phyloP scores from a whole-genome alignment of 495 filamentous ascomycete species.

The Aspergillus coremiiformis region DNA sequence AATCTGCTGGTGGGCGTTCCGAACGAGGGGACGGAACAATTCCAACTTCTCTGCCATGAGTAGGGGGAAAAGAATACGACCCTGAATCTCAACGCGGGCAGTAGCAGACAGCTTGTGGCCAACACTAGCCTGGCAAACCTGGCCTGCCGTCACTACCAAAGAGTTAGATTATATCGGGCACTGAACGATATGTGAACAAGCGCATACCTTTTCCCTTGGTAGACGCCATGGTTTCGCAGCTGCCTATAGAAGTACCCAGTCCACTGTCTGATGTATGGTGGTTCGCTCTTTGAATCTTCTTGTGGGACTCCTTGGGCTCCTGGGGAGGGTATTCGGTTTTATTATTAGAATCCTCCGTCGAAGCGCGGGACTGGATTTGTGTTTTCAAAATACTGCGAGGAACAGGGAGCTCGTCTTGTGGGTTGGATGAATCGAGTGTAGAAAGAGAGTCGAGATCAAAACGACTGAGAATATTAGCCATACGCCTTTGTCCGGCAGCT shows the following conservation, averaged over 20 bases:
- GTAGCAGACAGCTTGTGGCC: conserved; percentile 41
- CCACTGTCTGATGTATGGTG: conserved; percentile 46
- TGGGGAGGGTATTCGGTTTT: conserved; percentile 3
- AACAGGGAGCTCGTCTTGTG: conserved; percentile 28
- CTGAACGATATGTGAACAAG: conserved; percentile 1
- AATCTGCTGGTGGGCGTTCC: conserved; percentile 68
- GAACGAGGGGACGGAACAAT: conserved; percentile 70
- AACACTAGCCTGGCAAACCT: conserved; percentile 14
- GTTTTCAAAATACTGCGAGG: conserved; percentile 12
- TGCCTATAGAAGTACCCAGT: conserved; percentile 49
- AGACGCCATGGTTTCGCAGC: conserved; percentile 19
- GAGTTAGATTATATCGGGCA: background rate
- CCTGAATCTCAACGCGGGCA: conserved; percentile 50
- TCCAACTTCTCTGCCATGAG: conserved; percentile 51
- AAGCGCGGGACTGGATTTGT: conserved; percentile 13
- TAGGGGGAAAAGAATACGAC: conserved; percentile 50
- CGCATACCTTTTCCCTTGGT: conserved; percentile 12
- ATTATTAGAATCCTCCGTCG: conserved; percentile 12
- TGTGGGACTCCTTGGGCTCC: conserved; percentile 1
- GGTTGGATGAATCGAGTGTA: conserved; percentile 20
- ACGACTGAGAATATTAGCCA: conserved; percentile 37
- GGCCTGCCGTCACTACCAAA: conserved; percentile 19
- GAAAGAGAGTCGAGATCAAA: conserved; percentile 35
- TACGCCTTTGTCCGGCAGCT: conserved; percentile 41
- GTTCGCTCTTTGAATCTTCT: conserved; percentile 21